phyloP scores from a whole-genome alignment of 345 rosid species.

The Salix brachista region DNA sequence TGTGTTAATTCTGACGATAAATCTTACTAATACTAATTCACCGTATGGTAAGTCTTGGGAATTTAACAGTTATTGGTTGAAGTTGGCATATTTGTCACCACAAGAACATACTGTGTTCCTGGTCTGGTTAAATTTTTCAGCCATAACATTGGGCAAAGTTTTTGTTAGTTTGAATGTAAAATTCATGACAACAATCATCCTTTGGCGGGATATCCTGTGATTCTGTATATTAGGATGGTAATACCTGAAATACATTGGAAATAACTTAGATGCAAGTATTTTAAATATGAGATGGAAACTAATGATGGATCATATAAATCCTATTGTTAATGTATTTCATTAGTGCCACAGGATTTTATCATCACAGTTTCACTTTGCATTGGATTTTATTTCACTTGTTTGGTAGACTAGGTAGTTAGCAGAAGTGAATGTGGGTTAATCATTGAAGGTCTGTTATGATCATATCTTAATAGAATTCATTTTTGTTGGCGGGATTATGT shows the following conservation, averaged over 20 bases:
- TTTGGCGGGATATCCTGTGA: background rate
- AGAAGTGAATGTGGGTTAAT: background rate
- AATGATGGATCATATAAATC: background rate
- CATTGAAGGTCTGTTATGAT: background rate
- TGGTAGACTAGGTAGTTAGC: background rate
- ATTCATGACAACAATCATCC: background rate
- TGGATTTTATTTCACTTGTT: background rate
- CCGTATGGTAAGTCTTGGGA: background rate
- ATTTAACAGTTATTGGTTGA: background rate
- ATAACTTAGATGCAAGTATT: background rate
- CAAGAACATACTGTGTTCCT: background rate
- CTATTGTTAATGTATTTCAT: background rate
- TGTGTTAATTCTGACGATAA: background rate
- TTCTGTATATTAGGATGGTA: background rate
- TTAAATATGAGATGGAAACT: no score
- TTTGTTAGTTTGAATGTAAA: background rate
- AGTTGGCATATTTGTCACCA: background rate
- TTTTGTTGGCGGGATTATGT: background rate
- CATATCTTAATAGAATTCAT: background rate
- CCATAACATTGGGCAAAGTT: background rate
- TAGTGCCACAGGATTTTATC: background rate
- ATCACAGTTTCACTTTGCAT: background rate
- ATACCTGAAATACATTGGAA: background rate
- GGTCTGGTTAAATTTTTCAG: background rate
- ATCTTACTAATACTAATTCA: background rate